Evolutionary conservation across 1,284 basidiomycete species (phyloP).

Genomic region (Apiotrichum porosum): DNA sequence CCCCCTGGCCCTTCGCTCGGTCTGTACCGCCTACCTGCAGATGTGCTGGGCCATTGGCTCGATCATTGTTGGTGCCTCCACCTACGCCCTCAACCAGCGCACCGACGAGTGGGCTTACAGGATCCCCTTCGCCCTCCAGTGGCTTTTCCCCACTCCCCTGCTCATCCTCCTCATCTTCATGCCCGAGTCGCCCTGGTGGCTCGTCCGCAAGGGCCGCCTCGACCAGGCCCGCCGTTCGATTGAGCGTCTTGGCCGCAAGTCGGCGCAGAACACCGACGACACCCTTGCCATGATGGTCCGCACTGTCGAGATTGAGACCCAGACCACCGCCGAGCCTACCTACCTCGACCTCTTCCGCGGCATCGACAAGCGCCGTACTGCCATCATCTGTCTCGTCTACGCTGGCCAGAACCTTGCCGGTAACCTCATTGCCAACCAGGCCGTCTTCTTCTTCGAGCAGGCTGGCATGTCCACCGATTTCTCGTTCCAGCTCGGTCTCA

Average conservation of each 20-base stretch:
- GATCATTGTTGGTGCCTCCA: slow-evolving; percentile 38
- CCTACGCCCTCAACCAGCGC: slow-evolving; percentile 23
- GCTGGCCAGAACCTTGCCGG: slow-evolving; percentile 42
- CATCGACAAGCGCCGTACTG: slow-evolving; percentile 49
- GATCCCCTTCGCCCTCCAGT: slow-evolving; percentile 31
- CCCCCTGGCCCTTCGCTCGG: slow-evolving; percentile 28
- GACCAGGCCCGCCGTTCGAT: slow-evolving; percentile 44
- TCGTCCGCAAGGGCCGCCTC: slow-evolving; percentile 43
- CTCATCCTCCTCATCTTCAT: slow-evolving; percentile 9
- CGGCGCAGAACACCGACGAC: slow-evolving; percentile 15
- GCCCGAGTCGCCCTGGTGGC: slow-evolving; percentile 8
- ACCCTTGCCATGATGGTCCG: slow-evolving; percentile 33
- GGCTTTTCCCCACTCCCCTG: slow-evolving; percentile 40
- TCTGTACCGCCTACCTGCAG: slow-evolving; percentile 22
- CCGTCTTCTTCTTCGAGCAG: slow-evolving; percentile 14
- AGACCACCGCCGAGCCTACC: slow-evolving; percentile 9
- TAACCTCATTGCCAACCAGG: slow-evolving; percentile 36
- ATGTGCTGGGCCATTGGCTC: slow-evolving; percentile 3
- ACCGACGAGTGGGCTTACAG: slow-evolving; percentile 20
- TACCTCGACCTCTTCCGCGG: slow-evolving; percentile 50
- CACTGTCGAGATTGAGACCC: slow-evolving; percentile 22
- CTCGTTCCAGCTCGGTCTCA: slow-evolving; percentile 32
- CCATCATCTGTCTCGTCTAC: slow-evolving; percentile 45
- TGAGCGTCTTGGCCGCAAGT: slow-evolving; percentile 22
- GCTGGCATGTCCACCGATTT: slow-evolving; percentile 37